phyloP scores from a whole-genome alignment of 2,329 filamentous ascomycete species.

The Trichoderma atrobrunneum region DNA sequence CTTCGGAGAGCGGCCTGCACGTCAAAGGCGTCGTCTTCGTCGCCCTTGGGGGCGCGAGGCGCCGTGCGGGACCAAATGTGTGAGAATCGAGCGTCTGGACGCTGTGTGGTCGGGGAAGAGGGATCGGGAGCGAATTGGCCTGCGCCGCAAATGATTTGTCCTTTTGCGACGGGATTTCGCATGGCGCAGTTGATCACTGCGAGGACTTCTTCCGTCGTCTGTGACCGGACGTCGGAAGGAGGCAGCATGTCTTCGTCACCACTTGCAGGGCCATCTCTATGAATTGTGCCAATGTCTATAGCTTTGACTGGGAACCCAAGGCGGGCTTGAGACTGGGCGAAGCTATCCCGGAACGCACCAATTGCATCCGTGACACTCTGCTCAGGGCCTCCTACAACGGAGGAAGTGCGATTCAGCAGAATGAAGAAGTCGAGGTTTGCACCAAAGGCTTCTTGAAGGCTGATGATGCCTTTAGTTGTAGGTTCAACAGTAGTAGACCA shows the following conservation, averaged over 20 bases:
- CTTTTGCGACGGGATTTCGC: background rate
- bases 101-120: background rate
- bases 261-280: background rate
- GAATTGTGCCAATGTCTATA: background rate
- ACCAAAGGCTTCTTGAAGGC: slow-evolving; percentile 6
- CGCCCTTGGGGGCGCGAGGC: background rate
- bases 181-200: slow-evolving; percentile 18
- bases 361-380: background rate
- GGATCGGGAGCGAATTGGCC: background rate
- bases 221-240: background rate
- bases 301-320: slow-evolving; percentile 7
- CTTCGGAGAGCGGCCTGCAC: background rate
- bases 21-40: slow-evolving; percentile 9
- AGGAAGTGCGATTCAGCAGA: background rate
- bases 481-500: background rate
- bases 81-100: slow-evolving; percentile 14
- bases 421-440: slow-evolving; percentile 17
- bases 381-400: background rate
- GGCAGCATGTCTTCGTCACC: background rate
- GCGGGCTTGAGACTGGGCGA: background rate
- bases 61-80: slow-evolving; percentile 14
- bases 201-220: slow-evolving; percentile 4
- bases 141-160: slow-evolving; percentile 14
- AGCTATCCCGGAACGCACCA: slow-evolving; percentile 12
- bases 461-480: background rate